These are phyloP conservation scores for Aspergillus thermomutatus DNA, from an alignment of 2,329 filamentous ascomycete species.

Conservation along the genomic window DNA sequence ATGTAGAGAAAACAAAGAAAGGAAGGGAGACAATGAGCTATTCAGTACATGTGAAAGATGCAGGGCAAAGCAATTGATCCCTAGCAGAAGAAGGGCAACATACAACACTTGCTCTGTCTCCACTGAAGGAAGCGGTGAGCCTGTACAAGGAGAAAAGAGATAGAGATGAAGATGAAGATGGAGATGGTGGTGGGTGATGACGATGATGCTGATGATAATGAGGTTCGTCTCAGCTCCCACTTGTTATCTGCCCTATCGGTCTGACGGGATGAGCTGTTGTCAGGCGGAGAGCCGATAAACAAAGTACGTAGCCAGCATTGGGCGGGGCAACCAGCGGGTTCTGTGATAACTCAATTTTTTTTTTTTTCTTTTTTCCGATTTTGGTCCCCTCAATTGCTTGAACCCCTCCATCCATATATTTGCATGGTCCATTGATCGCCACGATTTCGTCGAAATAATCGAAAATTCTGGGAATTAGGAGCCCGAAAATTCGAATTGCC, in stretches of 20 bases:
- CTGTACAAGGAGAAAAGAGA: background rate
- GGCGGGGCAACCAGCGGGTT: constrained; percentile 17
- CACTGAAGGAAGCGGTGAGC: background rate
- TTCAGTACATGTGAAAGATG: background rate
- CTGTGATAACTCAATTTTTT: constrained; percentile 3
- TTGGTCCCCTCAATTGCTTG: background rate
- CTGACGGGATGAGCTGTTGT: constrained; percentile 8
- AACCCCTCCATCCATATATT: background rate
- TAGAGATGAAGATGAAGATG: background rate
- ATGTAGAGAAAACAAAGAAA: background rate
- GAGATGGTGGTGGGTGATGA: background rate
- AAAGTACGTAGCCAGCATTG: constrained; percentile 10
- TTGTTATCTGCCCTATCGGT: constrained; percentile 6
- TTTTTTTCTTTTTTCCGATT: constrained; percentile 6
- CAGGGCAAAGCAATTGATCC: background rate
- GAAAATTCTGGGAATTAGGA: background rate
- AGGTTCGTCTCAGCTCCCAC: background rate
- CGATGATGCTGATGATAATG: background rate
- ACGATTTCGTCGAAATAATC: background rate
- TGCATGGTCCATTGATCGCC: background rate
- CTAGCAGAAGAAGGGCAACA: constrained; percentile 1
- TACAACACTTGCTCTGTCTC: background rate
- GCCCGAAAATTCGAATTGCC: background rate
- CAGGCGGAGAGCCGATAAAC: constrained; percentile 16
- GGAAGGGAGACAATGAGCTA: background rate